These are phyloP conservation scores for Aspergillus nidulans DNA, from an alignment of 495 filamentous ascomycete genomes.

Conservation along the genomic window DNA sequence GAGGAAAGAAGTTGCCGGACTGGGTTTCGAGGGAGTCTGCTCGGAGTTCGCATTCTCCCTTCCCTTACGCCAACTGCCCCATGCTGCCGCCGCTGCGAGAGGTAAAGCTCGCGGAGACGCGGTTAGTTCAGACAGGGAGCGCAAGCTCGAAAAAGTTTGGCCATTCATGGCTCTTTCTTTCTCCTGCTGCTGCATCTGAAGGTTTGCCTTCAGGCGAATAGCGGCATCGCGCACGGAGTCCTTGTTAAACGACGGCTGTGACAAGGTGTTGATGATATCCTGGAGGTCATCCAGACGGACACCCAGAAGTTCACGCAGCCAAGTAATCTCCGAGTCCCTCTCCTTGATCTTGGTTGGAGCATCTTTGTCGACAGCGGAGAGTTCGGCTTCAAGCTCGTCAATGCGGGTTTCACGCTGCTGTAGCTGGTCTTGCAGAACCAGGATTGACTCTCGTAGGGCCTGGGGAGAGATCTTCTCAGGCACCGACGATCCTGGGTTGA, in stretches of 20 bases:
- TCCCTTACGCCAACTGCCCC: constrained; percentile 76
- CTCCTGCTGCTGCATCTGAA: constrained; percentile 97
- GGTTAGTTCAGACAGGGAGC: constrained; percentile 57
- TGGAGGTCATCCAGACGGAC: constrained; percentile 86
- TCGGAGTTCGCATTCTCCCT: constrained; percentile 45
- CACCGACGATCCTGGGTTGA: constrained; percentile 44
- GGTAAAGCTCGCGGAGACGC: constrained; percentile 77
- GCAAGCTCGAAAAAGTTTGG: constrained; percentile 47
- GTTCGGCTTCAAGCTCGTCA: constrained; percentile 73
- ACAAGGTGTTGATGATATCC: constrained; percentile 81
- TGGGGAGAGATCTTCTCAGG: constrained; percentile 89
- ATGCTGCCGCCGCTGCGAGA: constrained; percentile 76
- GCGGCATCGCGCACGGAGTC: constrained; percentile 80
- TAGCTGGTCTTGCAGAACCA: constrained; percentile 92
- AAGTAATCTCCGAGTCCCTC: constrained; percentile 87
- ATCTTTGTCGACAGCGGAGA: constrained; percentile 63
- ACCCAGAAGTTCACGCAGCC: constrained; percentile 89
- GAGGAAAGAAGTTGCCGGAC: constrained; percentile 49
- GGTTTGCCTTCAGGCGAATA: constrained; percentile 85
- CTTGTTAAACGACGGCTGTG: constrained; percentile 66
- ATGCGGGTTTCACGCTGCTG: constrained; percentile 88
- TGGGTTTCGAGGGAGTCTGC: constrained; percentile 62
- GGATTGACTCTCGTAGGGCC: constrained; percentile 89
- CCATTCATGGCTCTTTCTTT: constrained; percentile 63
- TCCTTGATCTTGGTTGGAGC: constrained; percentile 78